Base-by-base conservation (phyloP, 345 rosid species). In the Alliaria petiolata region DNA sequence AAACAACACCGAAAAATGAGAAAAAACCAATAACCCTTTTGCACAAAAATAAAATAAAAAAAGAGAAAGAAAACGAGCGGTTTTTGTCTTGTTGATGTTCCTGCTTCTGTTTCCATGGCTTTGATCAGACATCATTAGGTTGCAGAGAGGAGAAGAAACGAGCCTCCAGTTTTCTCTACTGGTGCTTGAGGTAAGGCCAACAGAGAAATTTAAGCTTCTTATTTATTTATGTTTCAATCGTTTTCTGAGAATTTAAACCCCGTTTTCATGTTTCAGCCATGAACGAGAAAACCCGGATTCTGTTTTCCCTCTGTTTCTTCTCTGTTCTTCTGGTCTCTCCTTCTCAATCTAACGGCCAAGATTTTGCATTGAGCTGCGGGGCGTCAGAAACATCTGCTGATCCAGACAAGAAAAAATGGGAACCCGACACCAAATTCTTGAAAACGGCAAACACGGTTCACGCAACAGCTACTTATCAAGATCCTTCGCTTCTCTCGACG, bases 331-430 rank as follows among this genome's bases (percentile, higher is more conserved):
- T 60, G 3, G 50, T 47, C 52, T 53, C 31, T 72, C 74, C 52
- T 55, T 65, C 67, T 51, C 79, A 71, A 25, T 62, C 72, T 19
- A 74, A 68, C 30, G 62, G 49, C 42, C 61, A 19, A 63, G 64
- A 74, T 39, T 57, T 83, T n/a, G 39, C 68, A 15, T 54, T 95
- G 54, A 67, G 66, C 60, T 89, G 97, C 19, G 93, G 96, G 2
- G 82, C 95, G 0, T 46, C 78, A 0, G 74, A 73, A 4, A 80
- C 69, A 7, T 87, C 81, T 47, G 43, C 47, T 71, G 98, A 90
- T 65, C 67, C 72, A 4, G 89, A 89, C 39, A 93, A 90, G 19
- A 79, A 83, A 33, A 81, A 65, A 53, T 92, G 96, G 92, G 80
- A 71, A 33, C 70, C 89, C 0, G 92, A 95, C 71, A 42, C 68